A percentile compares a stretch with the other conserved stretches of the same genome.
These are phyloP conservation scores for Phytophthora fragariae DNA, from an alignment of 352 stramenopile species.

Conservation along the genomic window DNA sequence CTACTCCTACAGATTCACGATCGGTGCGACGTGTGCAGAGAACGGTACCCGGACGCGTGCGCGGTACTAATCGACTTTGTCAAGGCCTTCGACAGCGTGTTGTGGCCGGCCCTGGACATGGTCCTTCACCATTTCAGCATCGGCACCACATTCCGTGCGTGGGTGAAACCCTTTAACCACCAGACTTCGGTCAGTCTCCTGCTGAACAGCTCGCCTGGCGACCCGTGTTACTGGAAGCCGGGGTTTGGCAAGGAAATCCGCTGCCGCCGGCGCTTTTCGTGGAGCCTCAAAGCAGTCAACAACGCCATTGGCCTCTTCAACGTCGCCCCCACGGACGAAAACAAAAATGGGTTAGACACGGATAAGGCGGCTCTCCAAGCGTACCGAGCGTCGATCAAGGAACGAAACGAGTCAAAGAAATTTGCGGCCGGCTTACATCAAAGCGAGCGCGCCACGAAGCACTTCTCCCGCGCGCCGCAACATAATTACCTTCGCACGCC, in stretches of 20 bases:
- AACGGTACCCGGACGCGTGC: background rate
- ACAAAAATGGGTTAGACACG: constrained; percentile 3
- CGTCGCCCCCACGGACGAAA: background rate
- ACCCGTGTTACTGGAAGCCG: constrained; percentile 12
- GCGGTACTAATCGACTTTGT: constrained; percentile 9
- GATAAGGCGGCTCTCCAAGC: constrained; percentile 1
- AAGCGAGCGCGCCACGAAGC: constrained; percentile 9
- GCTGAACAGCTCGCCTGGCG: constrained; percentile 15
- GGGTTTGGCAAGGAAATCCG: constrained; percentile 19
- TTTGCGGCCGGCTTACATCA: constrained; percentile 23
- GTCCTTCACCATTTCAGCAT: constrained; percentile 18
- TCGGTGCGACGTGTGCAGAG: constrained; percentile 8
- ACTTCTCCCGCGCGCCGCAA: constrained; percentile 24
- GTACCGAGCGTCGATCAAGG: background rate
- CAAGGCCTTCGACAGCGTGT: constrained; percentile 17
- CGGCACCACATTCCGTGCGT: constrained; percentile 10
- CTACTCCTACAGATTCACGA: constrained; percentile 22
- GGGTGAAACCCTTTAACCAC: constrained; percentile 26
- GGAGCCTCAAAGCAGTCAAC: constrained; percentile 11
- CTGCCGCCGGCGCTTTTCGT: constrained; percentile 27
- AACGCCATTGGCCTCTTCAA: constrained; percentile 14
- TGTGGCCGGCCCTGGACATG: constrained; percentile 14
- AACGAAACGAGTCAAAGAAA: constrained; percentile 18
- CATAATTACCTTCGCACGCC: constrained; percentile 11
- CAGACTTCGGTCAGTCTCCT: constrained; percentile 16